Percentiles rank a stretch among this genome's conserved stretches.
These are phyloP conservation scores for Magnusiomyces fungicola DNA, from an alignment of 1,139 yeast genomes.

Conservation along the genomic window DNA sequence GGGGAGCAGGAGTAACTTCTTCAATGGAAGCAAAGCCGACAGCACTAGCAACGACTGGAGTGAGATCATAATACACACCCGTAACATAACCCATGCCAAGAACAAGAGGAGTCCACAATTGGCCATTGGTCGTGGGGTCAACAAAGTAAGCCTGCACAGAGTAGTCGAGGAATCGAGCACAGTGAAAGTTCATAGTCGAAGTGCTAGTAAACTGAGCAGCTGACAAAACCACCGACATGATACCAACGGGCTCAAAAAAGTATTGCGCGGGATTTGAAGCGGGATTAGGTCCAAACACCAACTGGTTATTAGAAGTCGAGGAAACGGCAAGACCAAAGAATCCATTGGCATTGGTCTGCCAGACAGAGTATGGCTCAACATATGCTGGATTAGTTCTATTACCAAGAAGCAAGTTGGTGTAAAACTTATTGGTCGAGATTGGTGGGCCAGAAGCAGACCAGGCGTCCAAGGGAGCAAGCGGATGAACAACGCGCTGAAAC, in stretches of 20 bases:
- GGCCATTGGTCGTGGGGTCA: constrained; percentile 31
- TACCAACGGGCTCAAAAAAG: constrained; percentile 35
- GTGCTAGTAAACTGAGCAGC: constrained; percentile 27
- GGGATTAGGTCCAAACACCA: constrained; percentile 58
- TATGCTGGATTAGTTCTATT: constrained; percentile 60
- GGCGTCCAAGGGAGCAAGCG: constrained; percentile 6
- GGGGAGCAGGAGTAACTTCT: constrained; percentile 2
- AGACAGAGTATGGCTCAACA: not conserved
- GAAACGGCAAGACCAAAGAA: constrained; percentile 66
- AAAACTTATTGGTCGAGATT: constrained; percentile 75
- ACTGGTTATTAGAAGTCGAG: constrained; percentile 50
- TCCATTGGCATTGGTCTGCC: not conserved
- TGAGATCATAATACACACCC: constrained; percentile 49
- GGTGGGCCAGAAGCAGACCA: constrained; percentile 33
- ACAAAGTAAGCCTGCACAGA: constrained; percentile 49
- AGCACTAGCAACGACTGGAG: constrained; percentile 47
- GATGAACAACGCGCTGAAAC: constrained; percentile 8
- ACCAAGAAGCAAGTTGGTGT: constrained; percentile 66
- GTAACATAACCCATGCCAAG: constrained; percentile 81
- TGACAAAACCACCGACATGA: constrained; percentile 32
- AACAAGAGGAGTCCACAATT: constrained; percentile 38
- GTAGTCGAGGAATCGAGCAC: constrained; percentile 33
- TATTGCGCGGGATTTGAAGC: constrained; percentile 28
- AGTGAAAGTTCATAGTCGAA: constrained; percentile 20
- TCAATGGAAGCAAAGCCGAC: constrained; percentile 45